A percentile compares a stretch with the other conserved stretches of the same genome.
Conservation (phyloP, 2,329 filamentous ascomycete species). For the Colletotrichum costaricense region DNA sequence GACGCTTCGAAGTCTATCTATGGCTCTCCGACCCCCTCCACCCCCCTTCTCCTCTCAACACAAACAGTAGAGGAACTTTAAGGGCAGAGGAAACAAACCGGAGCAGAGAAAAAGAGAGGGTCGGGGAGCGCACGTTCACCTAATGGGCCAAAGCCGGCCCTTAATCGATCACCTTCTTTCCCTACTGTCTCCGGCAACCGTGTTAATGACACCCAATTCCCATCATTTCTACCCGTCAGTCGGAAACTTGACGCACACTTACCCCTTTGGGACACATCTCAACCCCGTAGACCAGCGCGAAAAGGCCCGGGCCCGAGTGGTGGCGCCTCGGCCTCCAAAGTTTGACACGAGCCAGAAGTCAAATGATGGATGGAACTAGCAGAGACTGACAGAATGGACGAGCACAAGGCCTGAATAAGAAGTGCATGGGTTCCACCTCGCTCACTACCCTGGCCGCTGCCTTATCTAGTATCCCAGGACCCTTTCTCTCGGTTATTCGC, state of each 20-base stretch:
- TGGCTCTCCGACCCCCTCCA: conserved; percentile 6
- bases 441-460: neutral
- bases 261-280: neutral
- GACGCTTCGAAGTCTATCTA: neutral
- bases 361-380: neutral
- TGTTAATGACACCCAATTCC: neutral
- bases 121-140: conserved; percentile 22
- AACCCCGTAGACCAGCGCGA: neutral
- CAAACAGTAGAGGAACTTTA: conserved; percentile 4
- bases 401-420: conserved; percentile 20
- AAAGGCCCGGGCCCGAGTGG: conserved; percentile 28
- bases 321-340: conserved; percentile 16
- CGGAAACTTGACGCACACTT: conserved; percentile 8
- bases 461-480: neutral
- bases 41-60: neutral
- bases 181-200: conserved; percentile 10
- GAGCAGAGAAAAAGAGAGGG: neutral
- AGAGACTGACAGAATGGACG: neutral
- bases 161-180: neutral
- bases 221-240: neutral
- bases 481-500: neutral
- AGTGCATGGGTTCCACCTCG: conserved; percentile 30
- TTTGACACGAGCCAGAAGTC: conserved; percentile 30
- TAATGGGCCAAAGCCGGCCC: neutral
- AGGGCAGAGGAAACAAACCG: neutral